Conservation (phyloP, 2,329 filamentous ascomycete species). For the Exophiala sideris region DNA sequence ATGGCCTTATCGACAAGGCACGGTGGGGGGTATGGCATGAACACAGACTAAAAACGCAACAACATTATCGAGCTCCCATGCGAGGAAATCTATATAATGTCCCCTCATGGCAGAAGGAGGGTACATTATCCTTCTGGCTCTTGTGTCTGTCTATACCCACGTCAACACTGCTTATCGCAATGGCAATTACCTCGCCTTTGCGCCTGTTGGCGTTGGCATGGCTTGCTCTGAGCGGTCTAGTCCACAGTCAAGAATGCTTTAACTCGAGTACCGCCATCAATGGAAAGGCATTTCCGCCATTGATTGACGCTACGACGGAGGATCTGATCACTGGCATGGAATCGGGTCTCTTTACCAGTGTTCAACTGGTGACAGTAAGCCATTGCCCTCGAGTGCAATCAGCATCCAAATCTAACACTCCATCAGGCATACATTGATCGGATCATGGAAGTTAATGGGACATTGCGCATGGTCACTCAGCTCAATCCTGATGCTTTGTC, state of each 20-base stretch:
- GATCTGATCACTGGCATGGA: conserved; percentile 51
- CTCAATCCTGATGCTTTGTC: conserved; percentile 54
- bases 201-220: not conserved
- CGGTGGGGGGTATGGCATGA: too few relatives aligned
- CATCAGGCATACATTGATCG: conserved; percentile 49
- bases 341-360: conserved; percentile 52
- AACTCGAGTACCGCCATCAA: conserved; percentile 20
- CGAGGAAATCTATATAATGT: too few relatives aligned
- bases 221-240: conserved; percentile 3
- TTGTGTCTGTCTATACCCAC: not conserved
- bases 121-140: not conserved
- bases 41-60: too few relatives aligned
- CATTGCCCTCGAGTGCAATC: not conserved
- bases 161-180: not conserved
- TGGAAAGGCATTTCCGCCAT: conserved; percentile 31
- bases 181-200: not conserved
- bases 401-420: not conserved
- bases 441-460: conserved; percentile 53
- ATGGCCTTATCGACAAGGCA: too few relatives aligned
- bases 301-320: conserved; percentile 53
- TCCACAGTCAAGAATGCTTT: conserved; percentile 8
- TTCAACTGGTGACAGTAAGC: conserved; percentile 51
- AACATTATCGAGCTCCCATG: too few relatives aligned
- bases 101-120: too few relatives aligned
- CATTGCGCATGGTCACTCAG: conserved; percentile 52